A percentile compares a stretch with the other conserved stretches of the same genome.
Conservation (phyloP, 2,329 filamentous ascomycete genomes). For the Plectosphaerella sp. region DNA sequence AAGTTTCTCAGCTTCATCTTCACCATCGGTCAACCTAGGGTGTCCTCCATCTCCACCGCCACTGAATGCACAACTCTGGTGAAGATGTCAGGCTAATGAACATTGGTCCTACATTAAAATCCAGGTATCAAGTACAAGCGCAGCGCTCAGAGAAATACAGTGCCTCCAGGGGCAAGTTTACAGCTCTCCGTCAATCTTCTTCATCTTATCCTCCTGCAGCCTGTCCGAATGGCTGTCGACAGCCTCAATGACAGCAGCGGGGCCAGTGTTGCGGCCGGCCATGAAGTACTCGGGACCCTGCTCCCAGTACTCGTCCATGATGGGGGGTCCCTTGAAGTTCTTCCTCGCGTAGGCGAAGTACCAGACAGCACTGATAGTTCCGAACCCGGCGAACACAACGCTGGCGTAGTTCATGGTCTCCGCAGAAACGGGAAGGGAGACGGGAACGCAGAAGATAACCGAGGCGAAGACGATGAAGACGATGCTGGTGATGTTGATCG, state of each 20-base stretch:
- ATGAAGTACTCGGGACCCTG: conserved; percentile 8
- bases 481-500: conserved; percentile 65
- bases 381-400: conserved; percentile 62
- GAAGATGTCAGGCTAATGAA: too few relatives aligned
- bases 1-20: too few relatives aligned
- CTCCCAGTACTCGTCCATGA: conserved; percentile 21
- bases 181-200: background rate
- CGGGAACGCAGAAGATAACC: conserved; percentile 73
- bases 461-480: conserved; percentile 67
- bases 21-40: too few relatives aligned
- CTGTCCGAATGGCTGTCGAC: background rate
- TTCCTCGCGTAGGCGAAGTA: conserved; percentile 60
- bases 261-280: background rate
- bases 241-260: background rate
- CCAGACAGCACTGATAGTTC: conserved; percentile 54
- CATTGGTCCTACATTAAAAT: too few relatives aligned
- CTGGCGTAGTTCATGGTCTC: conserved; percentile 63
- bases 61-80: too few relatives aligned
- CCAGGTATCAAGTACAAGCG: too few relatives aligned
- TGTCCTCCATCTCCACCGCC: too few relatives aligned
- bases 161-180: too few relatives aligned
- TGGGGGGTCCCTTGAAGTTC: conserved; percentile 56
- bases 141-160: too few relatives aligned
- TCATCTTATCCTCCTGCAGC: background rate
- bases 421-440: conserved; percentile 51